Base-by-base conservation (phyloP, 1,284 basidiomycete species). In the Omphalotus olearius region DNA sequence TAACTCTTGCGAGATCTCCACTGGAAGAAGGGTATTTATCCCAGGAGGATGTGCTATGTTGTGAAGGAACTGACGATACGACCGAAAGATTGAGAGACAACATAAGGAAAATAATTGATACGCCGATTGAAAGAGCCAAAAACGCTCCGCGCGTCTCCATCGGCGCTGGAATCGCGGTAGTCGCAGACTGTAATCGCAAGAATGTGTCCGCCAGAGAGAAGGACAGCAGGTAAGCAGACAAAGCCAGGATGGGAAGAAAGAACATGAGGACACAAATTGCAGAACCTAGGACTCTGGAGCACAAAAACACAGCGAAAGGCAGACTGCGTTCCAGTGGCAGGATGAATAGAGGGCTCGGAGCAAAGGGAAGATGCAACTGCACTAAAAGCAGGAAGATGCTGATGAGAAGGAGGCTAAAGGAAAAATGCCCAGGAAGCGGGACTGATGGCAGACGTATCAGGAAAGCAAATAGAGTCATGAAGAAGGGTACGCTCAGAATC, bases 181-280 rank as follows among this genome's bases (percentile, higher is more conserved):
- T 14, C 14, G 30, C 45, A 6, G 28, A 9, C 23, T 28, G 26
- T 13, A 40, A 39, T 10, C n/a, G 36, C 10, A 54, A 30, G 18
- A 56, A 25, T 7, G 64, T 65, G 54, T 74, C 72, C 14, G 58
- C 60, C 10, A 78, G 59, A 0, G 74, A 73, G 16, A 64, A 59
- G 3, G 73, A 78, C 36, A 77, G 60, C 33, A 80, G 62, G 56
- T 71, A 71, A n/a, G 67, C 59, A 6, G 72, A 64, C 10, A 77
- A 46, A 14, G 79, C 42, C 20, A 77, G 59, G 4, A 69, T 66
- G 0, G 80, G 80, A 9, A 76, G 55, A 62, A 78, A 79, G 60
- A 77, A 79, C 6, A 70, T 42, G 11, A 74, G 46, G 6, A 71
- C 62, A 1, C 78, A 75, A 16, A 66, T 53, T 48, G 76, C 59